Evolutionary conservation across 2,329 filamentous ascomycete species (phyloP).

Genomic region (Claviceps pusilla): DNA sequence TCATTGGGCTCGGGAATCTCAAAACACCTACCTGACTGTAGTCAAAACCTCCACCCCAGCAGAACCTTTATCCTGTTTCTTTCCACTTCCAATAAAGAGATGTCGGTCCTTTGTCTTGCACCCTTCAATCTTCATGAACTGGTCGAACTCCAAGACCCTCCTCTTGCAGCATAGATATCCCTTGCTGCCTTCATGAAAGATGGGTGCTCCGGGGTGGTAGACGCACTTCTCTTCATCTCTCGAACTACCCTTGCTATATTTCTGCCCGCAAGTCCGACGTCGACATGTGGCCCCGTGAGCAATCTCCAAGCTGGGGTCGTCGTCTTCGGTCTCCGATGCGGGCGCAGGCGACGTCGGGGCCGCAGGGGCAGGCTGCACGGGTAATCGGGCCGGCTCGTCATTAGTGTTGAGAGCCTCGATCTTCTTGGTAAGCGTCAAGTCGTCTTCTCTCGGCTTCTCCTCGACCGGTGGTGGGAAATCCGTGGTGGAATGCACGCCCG

Average conservation of each 20-base stretch:
- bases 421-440: slow-evolving; percentile 26
- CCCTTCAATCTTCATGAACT: slow-evolving; percentile 91
- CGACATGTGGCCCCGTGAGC: slow-evolving; percentile 63
- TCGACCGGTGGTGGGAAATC: slow-evolving; percentile 51
- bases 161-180: slow-evolving; percentile 96
- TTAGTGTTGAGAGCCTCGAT: slow-evolving; percentile 35
- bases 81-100: slow-evolving; percentile 68
- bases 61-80: slow-evolving; percentile 39
- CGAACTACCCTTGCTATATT: slow-evolving; percentile 44
- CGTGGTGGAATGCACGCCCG: slow-evolving; percentile 79
- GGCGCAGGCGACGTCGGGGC: slow-evolving; percentile 41
- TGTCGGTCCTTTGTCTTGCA: slow-evolving; percentile 72
- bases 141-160: slow-evolving; percentile 87
- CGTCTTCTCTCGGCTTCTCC: slow-evolving; percentile 35
- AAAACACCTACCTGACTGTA: slow-evolving; percentile 49
- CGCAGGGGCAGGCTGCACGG: slow-evolving; percentile 28
- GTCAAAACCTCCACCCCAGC: slow-evolving; percentile 61
- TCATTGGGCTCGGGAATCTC: background rate
- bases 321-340: slow-evolving; percentile 67
- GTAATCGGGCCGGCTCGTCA: slow-evolving; percentile 25
- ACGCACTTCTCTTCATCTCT: slow-evolving; percentile 64
- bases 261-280: slow-evolving; percentile 55
- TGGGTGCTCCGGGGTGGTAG: slow-evolving; percentile 75
- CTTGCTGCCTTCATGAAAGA: slow-evolving; percentile 98
- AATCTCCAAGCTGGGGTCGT: slow-evolving; percentile 62